phyloP scores from a whole-genome alignment of 768 basidiomycete genomes.

The Neoboletus brunneissimus region DNA sequence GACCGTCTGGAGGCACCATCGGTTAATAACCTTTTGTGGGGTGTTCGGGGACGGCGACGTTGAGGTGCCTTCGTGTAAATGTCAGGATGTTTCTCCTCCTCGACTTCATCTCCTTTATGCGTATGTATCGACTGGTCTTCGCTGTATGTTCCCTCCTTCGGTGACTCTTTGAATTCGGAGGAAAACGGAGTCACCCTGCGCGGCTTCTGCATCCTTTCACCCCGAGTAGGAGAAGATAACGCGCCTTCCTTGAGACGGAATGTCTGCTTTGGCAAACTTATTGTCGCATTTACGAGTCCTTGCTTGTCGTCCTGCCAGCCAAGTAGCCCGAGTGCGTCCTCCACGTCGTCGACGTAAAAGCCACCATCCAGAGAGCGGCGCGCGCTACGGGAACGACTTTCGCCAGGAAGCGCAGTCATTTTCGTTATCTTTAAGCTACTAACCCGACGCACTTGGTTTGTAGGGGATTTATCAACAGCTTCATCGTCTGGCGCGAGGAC shows the following conservation, averaged over 20 bases:
- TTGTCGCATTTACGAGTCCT: background rate
- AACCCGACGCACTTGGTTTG: background rate
- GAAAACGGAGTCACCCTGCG: constrained; percentile 13
- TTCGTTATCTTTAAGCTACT: background rate
- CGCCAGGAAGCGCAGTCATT: background rate
- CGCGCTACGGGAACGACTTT: background rate
- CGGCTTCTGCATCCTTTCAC: background rate
- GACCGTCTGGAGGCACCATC: constrained; percentile 5
- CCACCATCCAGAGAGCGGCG: constrained; percentile 2
- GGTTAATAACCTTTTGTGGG: background rate
- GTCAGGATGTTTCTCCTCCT: constrained; percentile 3
- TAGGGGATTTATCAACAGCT: background rate
- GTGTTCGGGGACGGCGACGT: constrained; percentile 11
- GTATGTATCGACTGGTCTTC: background rate
- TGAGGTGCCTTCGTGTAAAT: constrained; percentile 19
- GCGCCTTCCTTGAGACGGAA: background rate
- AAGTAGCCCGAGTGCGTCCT: background rate
- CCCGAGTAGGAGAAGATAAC: background rate
- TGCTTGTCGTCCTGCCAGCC: background rate
- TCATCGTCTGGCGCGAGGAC: background rate
- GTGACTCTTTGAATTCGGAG: background rate
- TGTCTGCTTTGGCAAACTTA: background rate
- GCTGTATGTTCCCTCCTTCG: background rate
- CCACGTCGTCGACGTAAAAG: background rate
- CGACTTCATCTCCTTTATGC: background rate